Conservation (phyloP, 2,329 filamentous ascomycete genomes). For the Trichoderma sp. region DNA sequence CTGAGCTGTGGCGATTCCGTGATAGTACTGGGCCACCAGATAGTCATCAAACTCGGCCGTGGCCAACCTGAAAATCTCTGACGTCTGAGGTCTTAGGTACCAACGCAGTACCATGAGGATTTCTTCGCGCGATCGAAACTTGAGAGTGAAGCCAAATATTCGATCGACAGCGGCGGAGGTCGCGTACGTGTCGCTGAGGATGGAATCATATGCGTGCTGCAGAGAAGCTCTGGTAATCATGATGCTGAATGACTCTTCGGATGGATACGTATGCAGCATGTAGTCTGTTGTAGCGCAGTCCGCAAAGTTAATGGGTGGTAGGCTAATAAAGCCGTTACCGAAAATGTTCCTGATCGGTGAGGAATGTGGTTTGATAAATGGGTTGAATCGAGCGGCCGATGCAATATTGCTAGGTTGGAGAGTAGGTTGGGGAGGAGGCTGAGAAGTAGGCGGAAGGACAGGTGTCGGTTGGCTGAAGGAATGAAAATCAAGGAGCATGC, state of each 20-base stretch:
- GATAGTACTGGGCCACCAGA: conserved; percentile 18
- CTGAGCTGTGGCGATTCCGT: conserved; percentile 9
- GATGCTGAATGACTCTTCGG: conserved; percentile 4
- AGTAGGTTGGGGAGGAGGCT: neutral
- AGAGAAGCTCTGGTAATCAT: conserved; percentile 10
- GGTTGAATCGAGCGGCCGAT: neutral
- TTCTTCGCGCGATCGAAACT: conserved; percentile 18
- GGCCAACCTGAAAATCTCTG: conserved; percentile 6
- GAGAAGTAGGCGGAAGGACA: neutral
- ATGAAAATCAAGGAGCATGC: conserved; percentile 4
- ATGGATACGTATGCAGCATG: conserved; percentile 4
- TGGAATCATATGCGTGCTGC: conserved; percentile 6
- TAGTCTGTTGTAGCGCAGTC: neutral
- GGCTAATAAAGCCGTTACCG: conserved; percentile 13
- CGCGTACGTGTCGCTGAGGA: conserved; percentile 4
- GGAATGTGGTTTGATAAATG: neutral
- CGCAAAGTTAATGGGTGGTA: conserved; percentile 12
- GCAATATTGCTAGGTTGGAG: neutral
- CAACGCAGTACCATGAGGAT: conserved; percentile 15
- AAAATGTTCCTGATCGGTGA: conserved; percentile 4
- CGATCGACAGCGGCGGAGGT: conserved; percentile 1
- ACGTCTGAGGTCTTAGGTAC: conserved; percentile 4
- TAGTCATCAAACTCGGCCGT: conserved; percentile 22
- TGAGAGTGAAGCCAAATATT: conserved; percentile 18
- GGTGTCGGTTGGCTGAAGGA: neutral